phyloP scores from a whole-genome alignment of 163 green algal species.

The Chloroidium sp. region DNA sequence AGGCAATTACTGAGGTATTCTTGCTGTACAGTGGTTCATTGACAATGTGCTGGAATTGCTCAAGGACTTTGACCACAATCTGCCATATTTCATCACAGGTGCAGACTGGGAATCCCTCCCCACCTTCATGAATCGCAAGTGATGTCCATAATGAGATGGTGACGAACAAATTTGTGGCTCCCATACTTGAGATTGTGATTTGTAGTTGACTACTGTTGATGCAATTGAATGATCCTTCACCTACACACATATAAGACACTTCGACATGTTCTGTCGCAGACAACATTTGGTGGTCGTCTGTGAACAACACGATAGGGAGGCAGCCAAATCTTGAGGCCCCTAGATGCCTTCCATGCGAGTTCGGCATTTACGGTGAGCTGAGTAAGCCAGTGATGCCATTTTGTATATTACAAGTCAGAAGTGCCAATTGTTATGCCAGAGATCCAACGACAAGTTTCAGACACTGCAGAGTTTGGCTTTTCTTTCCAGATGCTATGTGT shows the following conservation, averaged over 20 bases:
- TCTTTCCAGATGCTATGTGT: too few relatives aligned
- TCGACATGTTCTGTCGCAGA: not conserved
- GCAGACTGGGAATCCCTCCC: too few relatives aligned
- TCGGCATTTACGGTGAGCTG: not conserved
- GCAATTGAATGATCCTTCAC: too few relatives aligned
- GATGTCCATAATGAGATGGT: too few relatives aligned
- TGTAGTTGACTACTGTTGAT: too few relatives aligned
- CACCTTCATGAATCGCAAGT: too few relatives aligned
- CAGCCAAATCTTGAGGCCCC: conserved; percentile 1
- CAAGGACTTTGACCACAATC: conserved; percentile 6
- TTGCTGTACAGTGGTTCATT: conserved; percentile 1
- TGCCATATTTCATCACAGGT: conserved; percentile 14
- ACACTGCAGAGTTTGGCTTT: too few relatives aligned
- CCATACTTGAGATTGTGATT: too few relatives aligned
- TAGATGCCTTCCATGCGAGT: not conserved
- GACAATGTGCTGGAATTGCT: conserved; percentile 6
- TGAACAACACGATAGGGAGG: not conserved
- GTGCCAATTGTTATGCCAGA: too few relatives aligned
- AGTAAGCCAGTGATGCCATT: not conserved
- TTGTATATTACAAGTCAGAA: not conserved
- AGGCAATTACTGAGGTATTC: not conserved
- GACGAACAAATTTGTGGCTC: too few relatives aligned
- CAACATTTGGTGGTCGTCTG: not conserved
- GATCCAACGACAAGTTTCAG: too few relatives aligned
- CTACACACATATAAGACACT: too few relatives aligned